phyloP scores from a whole-genome alignment of 495 filamentous ascomycete species.

The Lasiosphaeria miniovina region DNA sequence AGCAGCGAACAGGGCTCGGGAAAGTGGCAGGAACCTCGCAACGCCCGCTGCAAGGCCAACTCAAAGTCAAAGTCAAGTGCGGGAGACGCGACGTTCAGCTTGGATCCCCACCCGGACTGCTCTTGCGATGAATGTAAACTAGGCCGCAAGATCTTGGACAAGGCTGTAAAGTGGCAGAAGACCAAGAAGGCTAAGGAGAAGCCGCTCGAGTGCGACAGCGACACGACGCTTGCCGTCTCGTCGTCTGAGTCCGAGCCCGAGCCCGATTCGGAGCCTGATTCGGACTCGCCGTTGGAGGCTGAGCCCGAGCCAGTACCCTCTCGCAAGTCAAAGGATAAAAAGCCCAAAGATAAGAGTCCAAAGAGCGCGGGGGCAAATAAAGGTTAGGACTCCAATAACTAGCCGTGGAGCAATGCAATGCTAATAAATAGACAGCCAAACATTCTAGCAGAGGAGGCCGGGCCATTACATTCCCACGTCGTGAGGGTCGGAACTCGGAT shows the following conservation, averaged over 20 bases:
- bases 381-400: not conserved
- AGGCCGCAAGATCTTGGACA: not conserved
- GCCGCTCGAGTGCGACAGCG: not conserved
- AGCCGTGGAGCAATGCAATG: not conserved
- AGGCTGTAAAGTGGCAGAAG: not conserved
- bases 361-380: not conserved
- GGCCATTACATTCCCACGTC: conserved; percentile 5
- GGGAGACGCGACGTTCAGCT: not conserved
- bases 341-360: conserved; percentile 1
- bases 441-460: not conserved
- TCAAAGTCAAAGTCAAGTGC: not conserved
- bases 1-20: not conserved
- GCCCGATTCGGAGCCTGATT: not conserved
- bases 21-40: not conserved
- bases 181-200: not conserved
- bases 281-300: no score
- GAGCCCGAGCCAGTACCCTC: not conserved
- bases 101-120: not conserved
- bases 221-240: not conserved
- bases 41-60: not conserved
- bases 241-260: conserved; percentile 5
- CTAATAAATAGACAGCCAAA: not conserved
- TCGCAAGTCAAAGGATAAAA: not conserved
- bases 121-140: not conserved
- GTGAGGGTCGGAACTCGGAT: conserved; percentile 19